These are phyloP conservation scores for Mycena indigotica DNA, from an alignment of 768 basidiomycete genomes.

Conservation along the genomic window DNA sequence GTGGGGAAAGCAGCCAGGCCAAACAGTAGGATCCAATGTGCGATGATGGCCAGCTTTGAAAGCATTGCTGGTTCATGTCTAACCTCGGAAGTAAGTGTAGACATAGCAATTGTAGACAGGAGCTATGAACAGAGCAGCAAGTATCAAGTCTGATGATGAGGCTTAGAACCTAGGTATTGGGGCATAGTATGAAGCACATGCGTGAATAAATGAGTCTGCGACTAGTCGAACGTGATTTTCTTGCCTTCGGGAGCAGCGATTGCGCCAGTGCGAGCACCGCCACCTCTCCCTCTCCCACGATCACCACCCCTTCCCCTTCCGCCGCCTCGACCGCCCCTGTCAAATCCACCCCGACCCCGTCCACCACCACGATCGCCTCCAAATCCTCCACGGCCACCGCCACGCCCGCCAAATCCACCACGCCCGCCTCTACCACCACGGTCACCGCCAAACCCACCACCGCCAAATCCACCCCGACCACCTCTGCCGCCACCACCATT, in stretches of 20 bases:
- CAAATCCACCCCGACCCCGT: conserved; percentile 40
- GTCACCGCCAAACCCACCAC: conserved; percentile 48
- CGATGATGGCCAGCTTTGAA: too few species aligned
- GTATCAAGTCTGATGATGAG: too few species aligned
- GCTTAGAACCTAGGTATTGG: too few species aligned
- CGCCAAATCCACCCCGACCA: conserved; percentile 42
- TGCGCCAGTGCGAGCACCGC: conserved; percentile 63
- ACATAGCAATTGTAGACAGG: too few species aligned
- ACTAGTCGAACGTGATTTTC: conserved; percentile 61
- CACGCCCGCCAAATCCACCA: conserved; percentile 40
- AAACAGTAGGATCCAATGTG: too few species aligned
- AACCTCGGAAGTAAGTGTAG: too few species aligned
- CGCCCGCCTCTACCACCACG: conserved; percentile 48
- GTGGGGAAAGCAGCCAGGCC: too few species aligned
- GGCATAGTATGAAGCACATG: too few species aligned
- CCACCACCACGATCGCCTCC: conserved; percentile 42
- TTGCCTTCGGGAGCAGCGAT: conserved; percentile 66
- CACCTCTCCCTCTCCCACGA: conserved; percentile 40
- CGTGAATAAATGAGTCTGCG: too few species aligned
- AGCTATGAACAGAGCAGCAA: too few species aligned
- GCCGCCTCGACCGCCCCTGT: conserved; percentile 38
- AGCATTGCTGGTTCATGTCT: too few species aligned
- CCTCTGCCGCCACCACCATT: conserved; percentile 56
- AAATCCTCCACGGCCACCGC: conserved; percentile 42
- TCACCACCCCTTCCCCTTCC: conserved; percentile 36